Evolutionary conservation across 306 rosid species (phyloP).

Genomic region (Erythrophleum fordii): DNA sequence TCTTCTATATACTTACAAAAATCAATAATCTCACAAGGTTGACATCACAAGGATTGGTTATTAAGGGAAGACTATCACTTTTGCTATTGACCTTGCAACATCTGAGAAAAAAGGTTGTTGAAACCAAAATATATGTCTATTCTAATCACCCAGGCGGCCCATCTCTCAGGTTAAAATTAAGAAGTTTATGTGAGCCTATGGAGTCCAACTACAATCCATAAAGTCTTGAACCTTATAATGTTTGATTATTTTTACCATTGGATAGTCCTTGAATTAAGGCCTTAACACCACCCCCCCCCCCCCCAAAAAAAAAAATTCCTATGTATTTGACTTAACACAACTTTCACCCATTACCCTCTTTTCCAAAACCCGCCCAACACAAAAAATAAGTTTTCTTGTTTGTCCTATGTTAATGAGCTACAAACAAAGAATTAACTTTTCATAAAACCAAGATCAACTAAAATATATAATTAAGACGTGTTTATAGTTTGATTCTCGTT

Average conservation of each 20-base stretch:
- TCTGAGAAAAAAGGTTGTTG: background rate
- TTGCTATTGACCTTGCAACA: background rate
- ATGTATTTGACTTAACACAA: background rate
- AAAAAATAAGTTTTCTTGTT: background rate
- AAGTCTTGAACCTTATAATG: background rate
- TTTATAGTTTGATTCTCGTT: background rate
- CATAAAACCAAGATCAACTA: background rate
- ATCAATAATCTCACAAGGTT: background rate
- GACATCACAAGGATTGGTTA: background rate
- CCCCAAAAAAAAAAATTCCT: no score
- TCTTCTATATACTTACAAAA: background rate
- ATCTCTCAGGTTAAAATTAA: background rate
- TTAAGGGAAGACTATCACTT: background rate
- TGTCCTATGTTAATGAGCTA: background rate
- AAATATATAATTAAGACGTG: background rate
- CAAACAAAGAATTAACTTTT: background rate
- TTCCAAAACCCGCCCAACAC: background rate
- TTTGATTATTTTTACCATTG: background rate
- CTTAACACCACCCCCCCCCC: background rate
- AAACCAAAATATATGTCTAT: background rate
- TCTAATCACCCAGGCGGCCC: background rate
- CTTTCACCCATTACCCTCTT: background rate
- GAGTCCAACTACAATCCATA: background rate
- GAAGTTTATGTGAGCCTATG: background rate
- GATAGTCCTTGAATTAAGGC: background rate